A percentile compares a stretch with the other conserved stretches of the same genome.
phyloP scores from a whole-genome alignment of 331 rosid species.

The Pyracantha coccinea region DNA sequence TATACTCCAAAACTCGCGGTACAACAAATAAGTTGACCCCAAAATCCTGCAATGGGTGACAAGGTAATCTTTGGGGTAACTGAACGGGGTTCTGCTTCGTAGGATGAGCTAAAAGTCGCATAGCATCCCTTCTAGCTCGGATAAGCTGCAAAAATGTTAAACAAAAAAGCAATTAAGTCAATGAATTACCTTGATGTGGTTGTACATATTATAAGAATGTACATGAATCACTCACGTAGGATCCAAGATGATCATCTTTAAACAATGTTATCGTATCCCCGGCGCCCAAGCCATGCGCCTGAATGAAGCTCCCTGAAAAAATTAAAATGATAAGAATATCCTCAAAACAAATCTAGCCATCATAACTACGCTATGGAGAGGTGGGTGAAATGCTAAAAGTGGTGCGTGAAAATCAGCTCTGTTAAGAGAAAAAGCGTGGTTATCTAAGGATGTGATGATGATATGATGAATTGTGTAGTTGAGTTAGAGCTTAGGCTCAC shows the following conservation, averaged over 20 bases:
- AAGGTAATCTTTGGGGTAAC: neutral
- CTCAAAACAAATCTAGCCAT: neutral
- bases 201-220: neutral
- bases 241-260: constrained; percentile 9
- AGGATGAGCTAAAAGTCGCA: neutral
- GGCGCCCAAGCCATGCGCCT: neutral
- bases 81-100: neutral
- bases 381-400: neutral
- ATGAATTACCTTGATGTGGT: neutral
- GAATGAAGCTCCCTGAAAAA: constrained; percentile 1
- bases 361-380: neutral
- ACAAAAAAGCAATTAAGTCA: neutral
- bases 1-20: neutral
- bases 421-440: neutral
- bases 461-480: neutral
- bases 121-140: neutral
- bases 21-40: neutral
- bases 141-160: constrained; percentile 5
- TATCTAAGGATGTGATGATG: neutral
- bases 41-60: neutral
- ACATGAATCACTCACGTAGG: constrained; percentile 11
- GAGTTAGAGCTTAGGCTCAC: constrained; percentile 1
- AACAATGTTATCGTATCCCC: constrained; percentile 19
- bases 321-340: neutral
- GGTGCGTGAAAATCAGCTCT: neutral